phyloP scores from a whole-genome alignment of 1,139 yeast genomes.

The Tardiomyces digboiensis region DNA sequence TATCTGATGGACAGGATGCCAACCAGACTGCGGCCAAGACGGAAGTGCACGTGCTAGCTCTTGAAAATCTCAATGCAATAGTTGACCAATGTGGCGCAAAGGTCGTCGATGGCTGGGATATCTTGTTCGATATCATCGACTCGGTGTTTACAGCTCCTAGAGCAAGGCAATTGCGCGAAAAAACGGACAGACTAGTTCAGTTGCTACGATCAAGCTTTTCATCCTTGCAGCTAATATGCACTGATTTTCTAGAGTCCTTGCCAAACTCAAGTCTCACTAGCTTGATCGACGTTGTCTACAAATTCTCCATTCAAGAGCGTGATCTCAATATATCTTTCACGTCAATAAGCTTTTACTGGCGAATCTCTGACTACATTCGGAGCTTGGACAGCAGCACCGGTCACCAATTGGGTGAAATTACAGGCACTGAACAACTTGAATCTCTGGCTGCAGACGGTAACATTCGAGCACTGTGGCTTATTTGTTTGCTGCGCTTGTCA shows the following conservation, averaged over 20 bases:
- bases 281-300: conserved; percentile 60
- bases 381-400: conserved; percentile 8
- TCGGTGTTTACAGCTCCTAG: conserved; percentile 40
- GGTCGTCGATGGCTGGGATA: conserved; percentile 57
- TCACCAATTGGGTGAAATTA: not conserved
- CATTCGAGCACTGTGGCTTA: conserved; percentile 45
- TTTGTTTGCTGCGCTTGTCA: conserved; percentile 52
- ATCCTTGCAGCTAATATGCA: conserved; percentile 70
- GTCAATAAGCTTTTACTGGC: conserved; percentile 87
- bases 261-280: conserved; percentile 51
- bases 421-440: conserved; percentile 1
- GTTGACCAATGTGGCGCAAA: conserved; percentile 26
- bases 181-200: conserved; percentile 30
- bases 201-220: conserved; percentile 63
- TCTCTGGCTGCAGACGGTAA: conserved; percentile 5
- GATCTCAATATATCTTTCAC: conserved; percentile 86
- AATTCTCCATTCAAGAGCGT: conserved; percentile 58
- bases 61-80: not conserved
- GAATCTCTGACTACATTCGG: conserved; percentile 68
- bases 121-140: conserved; percentile 58
- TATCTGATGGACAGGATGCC: not conserved
- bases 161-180: not conserved
- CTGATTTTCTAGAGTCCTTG: conserved; percentile 66
- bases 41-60: not conserved
- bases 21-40: not conserved